phyloP scores from a whole-genome alignment of 805 yeast species.

The Yarrowia sp. region DNA sequence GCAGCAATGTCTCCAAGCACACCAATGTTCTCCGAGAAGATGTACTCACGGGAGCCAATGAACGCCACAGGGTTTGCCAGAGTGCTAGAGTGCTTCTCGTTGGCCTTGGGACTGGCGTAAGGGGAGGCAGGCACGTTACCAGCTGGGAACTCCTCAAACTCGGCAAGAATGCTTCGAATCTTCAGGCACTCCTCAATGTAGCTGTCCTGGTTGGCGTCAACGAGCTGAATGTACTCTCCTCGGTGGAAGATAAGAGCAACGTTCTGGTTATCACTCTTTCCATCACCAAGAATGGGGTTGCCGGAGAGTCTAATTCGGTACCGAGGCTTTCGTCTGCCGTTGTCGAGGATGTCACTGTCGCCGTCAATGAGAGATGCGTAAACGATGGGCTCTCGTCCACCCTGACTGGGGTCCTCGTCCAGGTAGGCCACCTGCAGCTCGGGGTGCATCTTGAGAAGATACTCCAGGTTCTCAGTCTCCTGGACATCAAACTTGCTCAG shows the following conservation, averaged over 20 bases:
- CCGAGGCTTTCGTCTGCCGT: slow-evolving; percentile 60
- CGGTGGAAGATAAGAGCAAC: slow-evolving; percentile 70
- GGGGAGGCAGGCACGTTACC: slow-evolving; percentile 40
- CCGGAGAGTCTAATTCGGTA: slow-evolving; percentile 69
- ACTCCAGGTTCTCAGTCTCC: slow-evolving; percentile 78
- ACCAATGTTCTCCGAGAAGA: slow-evolving; percentile 79
- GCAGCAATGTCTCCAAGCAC: slow-evolving; percentile 84
- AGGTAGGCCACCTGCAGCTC: slow-evolving; percentile 54
- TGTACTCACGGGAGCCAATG: slow-evolving; percentile 79
- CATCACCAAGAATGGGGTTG: slow-evolving; percentile 80
- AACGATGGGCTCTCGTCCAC: slow-evolving; percentile 40
- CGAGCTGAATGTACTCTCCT: slow-evolving; percentile 76
- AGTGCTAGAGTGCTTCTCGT: slow-evolving; percentile 39
- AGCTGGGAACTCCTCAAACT: slow-evolving; percentile 57
- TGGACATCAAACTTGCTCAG: slow-evolving; percentile 69
- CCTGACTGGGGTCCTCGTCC: slow-evolving; percentile 27
- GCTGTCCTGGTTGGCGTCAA: slow-evolving; percentile 83
- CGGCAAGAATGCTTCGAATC: slow-evolving; percentile 69
- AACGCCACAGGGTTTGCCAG: slow-evolving; percentile 67
- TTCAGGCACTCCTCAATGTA: slow-evolving; percentile 79
- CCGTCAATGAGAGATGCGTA: slow-evolving; percentile 71
- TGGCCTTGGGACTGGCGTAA: slow-evolving; percentile 50
- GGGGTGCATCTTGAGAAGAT: slow-evolving; percentile 79
- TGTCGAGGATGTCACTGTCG: slow-evolving; percentile 56
- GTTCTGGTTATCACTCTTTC: slow-evolving; percentile 81